Evolutionary conservation across 225 moss, liverwort and hornwort species (phyloP).

Genomic region (Takakia lepidozioides): DNA sequence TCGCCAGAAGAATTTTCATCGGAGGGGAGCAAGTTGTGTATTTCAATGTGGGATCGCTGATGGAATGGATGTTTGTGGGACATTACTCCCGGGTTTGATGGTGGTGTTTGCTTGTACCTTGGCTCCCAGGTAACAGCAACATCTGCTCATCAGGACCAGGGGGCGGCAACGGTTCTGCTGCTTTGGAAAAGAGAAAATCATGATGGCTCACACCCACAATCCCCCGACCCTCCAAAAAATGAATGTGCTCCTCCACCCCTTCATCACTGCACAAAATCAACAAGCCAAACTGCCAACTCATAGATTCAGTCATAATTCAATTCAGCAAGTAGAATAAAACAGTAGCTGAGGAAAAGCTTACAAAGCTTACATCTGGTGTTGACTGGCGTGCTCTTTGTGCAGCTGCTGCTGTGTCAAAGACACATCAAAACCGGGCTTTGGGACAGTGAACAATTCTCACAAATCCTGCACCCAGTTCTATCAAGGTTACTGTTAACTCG

Average conservation of each 20-base stretch:
- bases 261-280: conserved; percentile 9
- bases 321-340: no score
- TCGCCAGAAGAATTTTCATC: no score
- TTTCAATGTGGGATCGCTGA: no score
- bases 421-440: conserved; percentile 68
- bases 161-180: conserved; percentile 80
- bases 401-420: conserved; percentile 89
- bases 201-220: conserved; percentile 96
- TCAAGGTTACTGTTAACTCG: no score
- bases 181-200: conserved; percentile 90
- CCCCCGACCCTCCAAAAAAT: conserved; percentile 57
- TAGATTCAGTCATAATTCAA: conserved; percentile 38
- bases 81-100: no score
- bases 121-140: conserved; percentile 70
- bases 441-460: conserved; percentile 75
- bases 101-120: conserved; percentile 50
- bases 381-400: conserved; percentile 75
- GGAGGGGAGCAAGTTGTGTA: no score
- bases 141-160: conserved; percentile 52
- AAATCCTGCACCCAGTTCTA: conserved; percentile 60
- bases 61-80: no score
- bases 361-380: conserved; percentile 61
- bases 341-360: no score
- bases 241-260: conserved; percentile 55
- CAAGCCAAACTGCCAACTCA: conserved; percentile 77